phyloP scores from a whole-genome alignment of 2,329 filamentous ascomycete species.

The Claviceps lovelessii region DNA sequence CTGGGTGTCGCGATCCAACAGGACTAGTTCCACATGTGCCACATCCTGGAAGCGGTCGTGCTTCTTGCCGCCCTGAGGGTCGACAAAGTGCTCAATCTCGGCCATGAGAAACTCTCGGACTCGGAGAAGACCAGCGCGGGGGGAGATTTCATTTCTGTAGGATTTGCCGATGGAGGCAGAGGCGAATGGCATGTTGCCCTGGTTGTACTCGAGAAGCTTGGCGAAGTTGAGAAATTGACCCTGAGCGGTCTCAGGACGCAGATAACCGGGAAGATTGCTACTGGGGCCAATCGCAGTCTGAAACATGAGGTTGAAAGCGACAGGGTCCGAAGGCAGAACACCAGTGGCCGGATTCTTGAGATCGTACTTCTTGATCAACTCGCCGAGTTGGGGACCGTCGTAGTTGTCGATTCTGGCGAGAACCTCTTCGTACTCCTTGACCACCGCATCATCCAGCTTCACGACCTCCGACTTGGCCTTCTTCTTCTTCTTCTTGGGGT shows the following conservation, averaged over 20 bases:
- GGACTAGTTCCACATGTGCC: conserved; percentile 64
- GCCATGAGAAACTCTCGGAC: conserved; percentile 98
- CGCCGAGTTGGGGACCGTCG: conserved; percentile 69
- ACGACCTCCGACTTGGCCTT: conserved; percentile 70
- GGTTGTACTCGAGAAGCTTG: conserved; percentile 93
- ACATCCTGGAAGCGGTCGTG: conserved; percentile 79
- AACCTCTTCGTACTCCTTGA: conserved; percentile 80
- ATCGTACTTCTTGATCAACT: conserved; percentile 80
- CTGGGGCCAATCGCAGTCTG: conserved; percentile 87
- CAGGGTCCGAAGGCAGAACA: conserved; percentile 61
- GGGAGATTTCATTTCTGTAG: conserved; percentile 96
- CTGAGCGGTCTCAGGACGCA: conserved; percentile 91
- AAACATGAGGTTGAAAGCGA: conserved; percentile 98
- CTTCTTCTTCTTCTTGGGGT: conserved; percentile 70
- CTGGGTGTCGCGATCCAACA: conserved; percentile 77
- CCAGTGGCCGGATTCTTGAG: conserved; percentile 77
- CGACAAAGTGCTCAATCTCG: conserved; percentile 97
- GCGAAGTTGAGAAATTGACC: conserved; percentile 96
- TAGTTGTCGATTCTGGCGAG: conserved; percentile 94
- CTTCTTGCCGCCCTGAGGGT: conserved; percentile 88
- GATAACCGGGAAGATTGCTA: conserved; percentile 70
- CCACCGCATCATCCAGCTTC: conserved; percentile 74
- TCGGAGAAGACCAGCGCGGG: conserved; percentile 75
- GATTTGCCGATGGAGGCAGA: conserved; percentile 96
- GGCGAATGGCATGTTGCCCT: conserved; percentile 88